A percentile compares a stretch with the other conserved stretches of the same genome.
Evolutionary conservation across 2,329 filamentous ascomycete genomes (phyloP).

Genomic region (Exutisphaerella laricina): DNA sequence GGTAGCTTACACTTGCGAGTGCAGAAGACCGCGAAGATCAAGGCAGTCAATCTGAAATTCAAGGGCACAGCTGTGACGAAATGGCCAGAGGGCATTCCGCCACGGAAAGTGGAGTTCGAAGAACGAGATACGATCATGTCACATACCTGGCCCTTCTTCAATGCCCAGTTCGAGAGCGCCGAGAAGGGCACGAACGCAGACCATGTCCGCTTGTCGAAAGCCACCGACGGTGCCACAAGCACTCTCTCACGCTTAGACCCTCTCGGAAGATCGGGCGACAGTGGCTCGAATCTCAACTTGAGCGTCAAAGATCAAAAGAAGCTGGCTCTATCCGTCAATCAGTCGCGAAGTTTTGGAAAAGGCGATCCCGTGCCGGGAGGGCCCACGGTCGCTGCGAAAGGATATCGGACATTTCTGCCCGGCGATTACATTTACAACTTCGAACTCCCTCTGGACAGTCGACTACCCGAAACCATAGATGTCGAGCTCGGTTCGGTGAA

Average conservation of each 20-base stretch:
- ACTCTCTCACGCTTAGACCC: conserved; percentile 32
- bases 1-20: conserved; percentile 77
- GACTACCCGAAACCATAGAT: conserved; percentile 75
- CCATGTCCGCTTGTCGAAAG: conserved; percentile 53
- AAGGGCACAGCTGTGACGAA: conserved; percentile 80
- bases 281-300: conserved; percentile 41
- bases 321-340: conserved; percentile 71
- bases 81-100: conserved; percentile 94
- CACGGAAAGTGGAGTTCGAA: conserved; percentile 72
- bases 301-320: conserved; percentile 53
- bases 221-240: conserved; percentile 28
- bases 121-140: conserved; percentile 83
- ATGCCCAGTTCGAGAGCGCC: conserved; percentile 60
- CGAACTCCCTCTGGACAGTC: conserved; percentile 75
- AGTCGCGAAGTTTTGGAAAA: conserved; percentile 80
- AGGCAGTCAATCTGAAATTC: conserved; percentile 81
- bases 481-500: conserved; percentile 80
- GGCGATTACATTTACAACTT: conserved; percentile 71
- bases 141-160: conserved; percentile 89
- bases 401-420: conserved; percentile 79
- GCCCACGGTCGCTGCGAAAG: conserved; percentile 63
- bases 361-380: conserved; percentile 55
- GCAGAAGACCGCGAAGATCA: conserved; percentile 87
- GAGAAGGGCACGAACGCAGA: conserved; percentile 59
- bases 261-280: conserved; percentile 30